Evolutionary conservation across 306 rosid genomes (phyloP), one percentile per base, ranked within the genome.

Genomic region (Begonia masoniana): DNA sequence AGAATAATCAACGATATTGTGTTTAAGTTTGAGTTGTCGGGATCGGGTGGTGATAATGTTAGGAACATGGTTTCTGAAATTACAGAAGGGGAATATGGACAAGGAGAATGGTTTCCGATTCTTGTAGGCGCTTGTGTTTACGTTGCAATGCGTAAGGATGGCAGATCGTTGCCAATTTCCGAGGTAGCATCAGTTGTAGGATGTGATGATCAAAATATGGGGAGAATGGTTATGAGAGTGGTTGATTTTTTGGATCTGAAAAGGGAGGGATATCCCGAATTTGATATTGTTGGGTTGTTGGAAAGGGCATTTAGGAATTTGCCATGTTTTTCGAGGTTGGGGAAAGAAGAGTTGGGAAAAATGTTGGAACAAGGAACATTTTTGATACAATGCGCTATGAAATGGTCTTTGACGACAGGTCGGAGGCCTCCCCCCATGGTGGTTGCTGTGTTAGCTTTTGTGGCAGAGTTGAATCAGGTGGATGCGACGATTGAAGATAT

Each of bases 331-430:
- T 24, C 47, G 0, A 36, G 49, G 0, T 42, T 75, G 46, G 83
- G 61, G 8, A 10, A 47, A 39, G 72, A 74, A 19, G 50, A 0
- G 41, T 0, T 66, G 65, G 80, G 69, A 50, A 64, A 57, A n/a
- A 87, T 81, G 66, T 64, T 51, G 15, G 74, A 66, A 54, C 94
- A 87, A 66, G 94, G 87, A 56, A 51, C 75, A 2, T 81, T 87
- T 69, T 58, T 87, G 68, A 50, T 83, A 9, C 87, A 87, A 41
- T 83, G 87, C 61, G 72, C 84, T 0, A 73, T 81, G 41, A 79
- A 83, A 72, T 81, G 94, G 96, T 83, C 68, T 58, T 65, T 87
- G 71, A 78, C 87, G 0, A 83, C 87, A 0, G 94, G 94, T n/a
- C 74, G 91, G 17, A 58, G 70, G 63, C 96, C 94, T 8, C 68